Evolutionary conservation across 2,329 filamentous ascomycete genomes (phyloP).

Genomic region (Didymella pinodella): DNA sequence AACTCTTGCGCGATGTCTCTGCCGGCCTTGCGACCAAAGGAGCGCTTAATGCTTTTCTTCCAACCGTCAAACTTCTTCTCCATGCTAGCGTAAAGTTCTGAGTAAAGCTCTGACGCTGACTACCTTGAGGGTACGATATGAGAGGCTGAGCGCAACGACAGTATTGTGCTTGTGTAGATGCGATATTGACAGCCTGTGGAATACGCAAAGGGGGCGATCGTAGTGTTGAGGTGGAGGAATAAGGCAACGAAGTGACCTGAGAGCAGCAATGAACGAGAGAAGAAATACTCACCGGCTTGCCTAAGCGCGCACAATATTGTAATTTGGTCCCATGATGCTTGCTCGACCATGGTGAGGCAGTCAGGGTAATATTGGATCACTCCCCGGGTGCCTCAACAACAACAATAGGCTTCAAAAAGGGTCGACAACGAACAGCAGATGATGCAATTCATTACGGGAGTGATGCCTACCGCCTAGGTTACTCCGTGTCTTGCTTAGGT

Average conservation of each 20-base stretch:
- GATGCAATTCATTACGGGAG: too few relatives aligned
- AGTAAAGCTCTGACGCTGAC: background rate
- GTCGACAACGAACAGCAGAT: too few relatives aligned
- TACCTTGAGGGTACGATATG: background rate
- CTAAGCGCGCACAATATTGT: too few relatives aligned
- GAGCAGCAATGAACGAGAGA: too few relatives aligned
- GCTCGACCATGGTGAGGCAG: background rate
- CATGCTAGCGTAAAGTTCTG: background rate
- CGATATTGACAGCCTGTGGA: background rate
- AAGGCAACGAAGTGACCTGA: too few relatives aligned
- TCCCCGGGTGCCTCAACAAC: background rate
- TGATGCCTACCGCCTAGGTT: background rate
- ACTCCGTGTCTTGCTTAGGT: slow-evolving; percentile 7
- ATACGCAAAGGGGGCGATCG: background rate
- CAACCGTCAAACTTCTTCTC: background rate
- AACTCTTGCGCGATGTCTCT: background rate
- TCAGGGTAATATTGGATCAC: background rate
- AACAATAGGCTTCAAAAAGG: too few relatives aligned
- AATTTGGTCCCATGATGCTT: background rate
- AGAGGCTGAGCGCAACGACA: background rate
- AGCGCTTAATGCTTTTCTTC: background rate
- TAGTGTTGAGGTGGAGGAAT: too few relatives aligned
- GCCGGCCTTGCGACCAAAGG: background rate
- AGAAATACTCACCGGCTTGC: too few relatives aligned
- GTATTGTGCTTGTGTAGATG: background rate